Conservation (phyloP, 2,329 filamentous ascomycete species). For the Pseudocercospora vitis region DNA sequence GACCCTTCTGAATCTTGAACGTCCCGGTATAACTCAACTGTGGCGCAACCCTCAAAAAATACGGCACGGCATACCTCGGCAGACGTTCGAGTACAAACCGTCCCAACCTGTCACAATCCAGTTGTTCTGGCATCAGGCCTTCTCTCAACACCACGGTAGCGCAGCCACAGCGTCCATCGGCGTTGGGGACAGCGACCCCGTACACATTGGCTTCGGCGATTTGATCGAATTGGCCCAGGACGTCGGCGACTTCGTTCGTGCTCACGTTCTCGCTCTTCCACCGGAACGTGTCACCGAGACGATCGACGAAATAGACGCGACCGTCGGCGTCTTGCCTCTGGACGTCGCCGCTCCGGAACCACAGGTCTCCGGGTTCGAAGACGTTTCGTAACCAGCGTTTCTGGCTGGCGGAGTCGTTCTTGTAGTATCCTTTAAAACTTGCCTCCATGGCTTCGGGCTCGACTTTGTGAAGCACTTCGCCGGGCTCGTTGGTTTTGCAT, state of each 20-base stretch:
- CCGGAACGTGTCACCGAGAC: slow-evolving; percentile 71
- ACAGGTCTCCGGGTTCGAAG: slow-evolving; percentile 73
- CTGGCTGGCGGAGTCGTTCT: slow-evolving; percentile 66
- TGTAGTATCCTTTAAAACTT: slow-evolving; percentile 80
- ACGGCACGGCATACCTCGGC: slow-evolving; percentile 71
- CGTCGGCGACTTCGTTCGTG: slow-evolving; percentile 68
- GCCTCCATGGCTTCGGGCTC: slow-evolving; percentile 56
- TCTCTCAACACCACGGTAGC: slow-evolving; percentile 63
- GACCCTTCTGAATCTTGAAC: slow-evolving; percentile 83
- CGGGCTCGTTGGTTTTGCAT: slow-evolving; percentile 63
- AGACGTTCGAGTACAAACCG: slow-evolving; percentile 58
- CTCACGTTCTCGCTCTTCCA: slow-evolving; percentile 64
- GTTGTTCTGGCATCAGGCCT: slow-evolving; percentile 49
- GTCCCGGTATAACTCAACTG: slow-evolving; percentile 72
- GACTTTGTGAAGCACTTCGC: slow-evolving; percentile 72
- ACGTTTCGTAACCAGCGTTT: slow-evolving; percentile 73
- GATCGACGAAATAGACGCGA: slow-evolving; percentile 75
- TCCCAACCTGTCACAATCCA: slow-evolving; percentile 60
- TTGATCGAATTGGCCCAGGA: slow-evolving; percentile 63
- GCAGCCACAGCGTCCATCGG: slow-evolving; percentile 81
- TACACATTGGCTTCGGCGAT: slow-evolving; percentile 82
- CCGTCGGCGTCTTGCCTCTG: slow-evolving; percentile 69
- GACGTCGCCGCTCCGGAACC: slow-evolving; percentile 79
- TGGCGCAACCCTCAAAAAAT: slow-evolving; percentile 70
- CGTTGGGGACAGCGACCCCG: slow-evolving; percentile 73